A percentile compares a stretch with the other conserved stretches of the same genome.
These are phyloP conservation scores for Bromus sterilis DNA, from an alignment of 176 grass and related monocot genomes.

Conservation along the genomic window DNA sequence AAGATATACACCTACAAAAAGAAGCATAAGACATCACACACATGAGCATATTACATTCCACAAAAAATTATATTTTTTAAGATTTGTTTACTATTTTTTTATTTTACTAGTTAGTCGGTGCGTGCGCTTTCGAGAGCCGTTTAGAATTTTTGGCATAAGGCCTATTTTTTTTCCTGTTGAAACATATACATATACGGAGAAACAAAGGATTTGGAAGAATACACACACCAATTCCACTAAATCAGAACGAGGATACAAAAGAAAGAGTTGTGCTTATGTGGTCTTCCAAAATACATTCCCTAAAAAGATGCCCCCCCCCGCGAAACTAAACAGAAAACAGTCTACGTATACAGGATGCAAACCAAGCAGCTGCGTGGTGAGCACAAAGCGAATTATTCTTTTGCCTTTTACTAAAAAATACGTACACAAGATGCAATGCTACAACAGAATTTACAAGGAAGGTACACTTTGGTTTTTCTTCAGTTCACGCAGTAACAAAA, in stretches of 20 bases:
- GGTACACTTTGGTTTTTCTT: not conserved
- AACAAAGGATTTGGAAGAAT: not conserved
- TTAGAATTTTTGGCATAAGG: no score
- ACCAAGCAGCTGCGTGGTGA: slow-evolving; percentile 37
- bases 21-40: no score
- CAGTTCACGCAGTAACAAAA: slow-evolving; percentile 13
- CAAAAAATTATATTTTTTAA: no score
- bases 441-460: slow-evolving; percentile 20
- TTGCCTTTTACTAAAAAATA: slow-evolving; percentile 91
- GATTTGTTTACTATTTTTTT: no score
- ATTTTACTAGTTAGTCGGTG: no score
- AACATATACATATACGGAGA: not conserved
- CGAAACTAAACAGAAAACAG: not conserved
- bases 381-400: slow-evolving; percentile 61
- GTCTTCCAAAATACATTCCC: not conserved
- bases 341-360: not conserved
- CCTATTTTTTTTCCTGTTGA: no score
- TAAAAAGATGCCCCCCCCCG: not conserved
- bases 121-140: no score
- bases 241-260: not conserved
- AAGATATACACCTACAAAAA: no score
- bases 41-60: no score
- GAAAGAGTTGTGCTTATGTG: not conserved
- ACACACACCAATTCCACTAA: not conserved
- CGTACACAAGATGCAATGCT: slow-evolving; percentile 3